Conservation (phyloP, 108 stramenopile species). For the Nannochloropsis salina region DNA sequence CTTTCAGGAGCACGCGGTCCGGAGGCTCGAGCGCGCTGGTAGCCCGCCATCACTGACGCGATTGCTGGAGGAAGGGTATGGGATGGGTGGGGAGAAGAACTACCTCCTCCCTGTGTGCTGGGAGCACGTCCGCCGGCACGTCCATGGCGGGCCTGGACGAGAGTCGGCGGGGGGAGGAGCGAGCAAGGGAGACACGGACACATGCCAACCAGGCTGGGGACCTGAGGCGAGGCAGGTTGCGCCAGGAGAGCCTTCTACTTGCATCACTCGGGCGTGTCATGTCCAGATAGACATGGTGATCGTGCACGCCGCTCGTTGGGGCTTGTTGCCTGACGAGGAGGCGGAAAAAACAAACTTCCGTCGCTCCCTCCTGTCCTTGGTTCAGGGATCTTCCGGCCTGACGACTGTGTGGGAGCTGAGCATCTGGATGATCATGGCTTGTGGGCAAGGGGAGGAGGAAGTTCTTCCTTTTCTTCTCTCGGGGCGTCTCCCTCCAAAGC, state of each 20-base stretch:
- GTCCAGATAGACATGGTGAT: background rate
- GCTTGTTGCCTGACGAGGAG: background rate
- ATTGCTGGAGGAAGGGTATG: conserved; percentile 7
- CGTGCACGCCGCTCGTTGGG: background rate
- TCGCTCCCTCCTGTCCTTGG: background rate
- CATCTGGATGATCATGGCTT: background rate
- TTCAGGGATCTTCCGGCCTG: background rate
- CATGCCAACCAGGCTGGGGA: no score
- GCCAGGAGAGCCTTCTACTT: background rate
- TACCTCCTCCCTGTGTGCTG: background rate
- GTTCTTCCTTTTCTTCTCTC: background rate
- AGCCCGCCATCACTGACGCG: background rate
- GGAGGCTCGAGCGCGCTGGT: background rate
- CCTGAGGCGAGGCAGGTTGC: background rate
- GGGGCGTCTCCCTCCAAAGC: background rate
- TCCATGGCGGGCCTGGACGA: background rate
- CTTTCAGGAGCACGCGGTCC: background rate
- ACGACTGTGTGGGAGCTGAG: background rate
- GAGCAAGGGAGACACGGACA: no score
- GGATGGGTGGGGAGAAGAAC: background rate
- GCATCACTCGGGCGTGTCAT: background rate
- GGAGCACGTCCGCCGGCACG: background rate
- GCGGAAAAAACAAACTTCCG: background rate
- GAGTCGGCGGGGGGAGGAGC: no score
- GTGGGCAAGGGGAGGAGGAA: background rate